phyloP scores from a whole-genome alignment of 2,329 filamentous ascomycete genomes.

The Madurella mycetomatis region DNA sequence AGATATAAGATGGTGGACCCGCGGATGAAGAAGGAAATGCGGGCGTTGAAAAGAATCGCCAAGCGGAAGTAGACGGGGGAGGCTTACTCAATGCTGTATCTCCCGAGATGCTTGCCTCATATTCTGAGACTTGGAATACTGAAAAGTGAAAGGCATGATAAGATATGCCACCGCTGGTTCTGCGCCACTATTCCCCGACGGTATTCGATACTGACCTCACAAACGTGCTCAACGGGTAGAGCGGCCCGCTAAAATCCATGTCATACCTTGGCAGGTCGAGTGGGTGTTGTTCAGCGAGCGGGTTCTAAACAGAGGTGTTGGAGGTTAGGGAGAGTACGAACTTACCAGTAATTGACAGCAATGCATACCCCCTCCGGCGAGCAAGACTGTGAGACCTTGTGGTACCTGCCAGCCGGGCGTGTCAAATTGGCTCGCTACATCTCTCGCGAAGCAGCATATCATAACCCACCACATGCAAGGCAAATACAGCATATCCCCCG shows the following conservation, averaged over 20 bases:
- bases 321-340: constrained; percentile 5
- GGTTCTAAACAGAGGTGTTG: background rate
- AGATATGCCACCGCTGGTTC: background rate
- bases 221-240: constrained; percentile 60
- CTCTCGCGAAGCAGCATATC: background rate
- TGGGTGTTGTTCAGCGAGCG: background rate
- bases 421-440: background rate
- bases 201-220: constrained; percentile 36
- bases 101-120: background rate
- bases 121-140: constrained; percentile 1
- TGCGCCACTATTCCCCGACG: background rate
- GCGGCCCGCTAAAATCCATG: constrained; percentile 67
- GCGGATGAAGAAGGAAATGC: constrained; percentile 92
- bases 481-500: constrained; percentile 78
- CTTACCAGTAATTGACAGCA: constrained; percentile 77
- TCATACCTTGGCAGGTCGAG: constrained; percentile 58
- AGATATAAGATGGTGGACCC: constrained; percentile 96
- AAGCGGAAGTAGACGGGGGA: constrained; percentile 61
- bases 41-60: constrained; percentile 71
- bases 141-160: background rate
- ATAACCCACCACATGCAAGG: constrained; percentile 67
- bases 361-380: constrained; percentile 66
- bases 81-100: background rate
- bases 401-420: constrained; percentile 50
- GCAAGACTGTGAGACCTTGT: constrained; percentile 73